phyloP scores from a whole-genome alignment of 345 rosid genomes.

The Citrus reticulata region DNA sequence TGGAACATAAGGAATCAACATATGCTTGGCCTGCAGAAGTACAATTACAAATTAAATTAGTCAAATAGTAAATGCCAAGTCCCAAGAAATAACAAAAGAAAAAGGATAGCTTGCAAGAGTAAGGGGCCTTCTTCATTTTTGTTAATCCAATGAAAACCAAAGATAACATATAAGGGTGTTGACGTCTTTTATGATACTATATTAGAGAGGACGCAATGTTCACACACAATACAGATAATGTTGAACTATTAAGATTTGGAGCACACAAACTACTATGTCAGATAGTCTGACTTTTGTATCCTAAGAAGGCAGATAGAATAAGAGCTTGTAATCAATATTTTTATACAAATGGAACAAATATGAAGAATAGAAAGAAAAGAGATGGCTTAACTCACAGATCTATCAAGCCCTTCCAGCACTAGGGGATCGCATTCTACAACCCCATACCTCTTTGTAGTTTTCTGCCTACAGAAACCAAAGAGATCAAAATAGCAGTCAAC shows the following conservation, averaged over 20 bases:
- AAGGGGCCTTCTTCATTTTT: not conserved
- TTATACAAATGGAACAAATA: not conserved
- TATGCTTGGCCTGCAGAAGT: slow-evolving; percentile 80
- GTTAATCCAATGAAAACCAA: not conserved
- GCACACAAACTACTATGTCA: not conserved
- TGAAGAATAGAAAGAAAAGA: slow-evolving; percentile 8
- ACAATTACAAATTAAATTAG: slow-evolving; percentile 8
- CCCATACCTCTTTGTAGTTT: slow-evolving; percentile 62
- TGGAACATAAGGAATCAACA: slow-evolving; percentile 87
- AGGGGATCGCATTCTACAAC: slow-evolving; percentile 86
- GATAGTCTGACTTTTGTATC: not conserved
- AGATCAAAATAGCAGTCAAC: not conserved
- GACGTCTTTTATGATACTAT: not conserved
- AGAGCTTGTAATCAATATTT: slow-evolving; percentile 1
- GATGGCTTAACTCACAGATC: slow-evolving; percentile 58
- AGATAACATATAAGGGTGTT: not conserved
- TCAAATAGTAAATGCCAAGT: not conserved
- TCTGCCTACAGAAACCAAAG: slow-evolving; percentile 48
- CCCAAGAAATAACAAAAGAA: not conserved
- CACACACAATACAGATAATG: not conserved
- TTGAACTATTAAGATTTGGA: not conserved
- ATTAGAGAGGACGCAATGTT: not conserved
- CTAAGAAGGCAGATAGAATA: not conserved
- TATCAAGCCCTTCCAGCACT: slow-evolving; percentile 67
- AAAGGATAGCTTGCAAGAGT: not conserved